phyloP scores from a whole-genome alignment of 1,284 basidiomycete genomes.

The Boletellus dicymbophilus region DNA sequence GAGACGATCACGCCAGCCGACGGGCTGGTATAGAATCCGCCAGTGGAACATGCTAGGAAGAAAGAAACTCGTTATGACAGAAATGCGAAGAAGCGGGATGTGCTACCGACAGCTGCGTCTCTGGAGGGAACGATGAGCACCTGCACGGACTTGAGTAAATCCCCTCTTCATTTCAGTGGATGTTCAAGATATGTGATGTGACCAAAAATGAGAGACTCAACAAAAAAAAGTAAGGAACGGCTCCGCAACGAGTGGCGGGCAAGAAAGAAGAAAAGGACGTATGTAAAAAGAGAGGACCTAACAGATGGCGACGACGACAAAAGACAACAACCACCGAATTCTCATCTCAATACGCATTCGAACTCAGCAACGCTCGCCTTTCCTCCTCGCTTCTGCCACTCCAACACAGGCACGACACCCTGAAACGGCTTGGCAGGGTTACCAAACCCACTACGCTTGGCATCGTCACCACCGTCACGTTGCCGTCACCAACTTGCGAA shows the following conservation, averaged over 20 bases:
- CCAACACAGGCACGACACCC: no score
- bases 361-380: no score
- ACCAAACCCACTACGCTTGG: neutral
- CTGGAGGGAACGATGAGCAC: constrained; percentile 17
- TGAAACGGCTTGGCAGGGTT: neutral
- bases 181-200: constrained; percentile 3
- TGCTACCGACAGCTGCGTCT: constrained; percentile 22
- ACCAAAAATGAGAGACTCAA: neutral
- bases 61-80: constrained; percentile 5
- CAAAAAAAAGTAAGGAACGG: constrained; percentile 25
- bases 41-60: constrained; percentile 49
- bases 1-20: constrained; percentile 53
- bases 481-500: neutral
- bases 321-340: constrained; percentile 3
- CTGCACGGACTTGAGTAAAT: constrained; percentile 28
- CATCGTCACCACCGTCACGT: no score
- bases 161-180: constrained; percentile 33
- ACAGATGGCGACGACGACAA: constrained; percentile 5
- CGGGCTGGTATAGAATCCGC: constrained; percentile 71
- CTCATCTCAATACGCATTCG: no score
- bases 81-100: neutral
- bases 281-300: constrained; percentile 14
- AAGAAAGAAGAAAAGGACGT: constrained; percentile 21
- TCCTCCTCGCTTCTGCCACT: no score
- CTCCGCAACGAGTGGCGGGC: constrained; percentile 26